Base-by-base conservation (phyloP, 1,284 basidiomycete species). In the Lignosus rhinocerotis region DNA sequence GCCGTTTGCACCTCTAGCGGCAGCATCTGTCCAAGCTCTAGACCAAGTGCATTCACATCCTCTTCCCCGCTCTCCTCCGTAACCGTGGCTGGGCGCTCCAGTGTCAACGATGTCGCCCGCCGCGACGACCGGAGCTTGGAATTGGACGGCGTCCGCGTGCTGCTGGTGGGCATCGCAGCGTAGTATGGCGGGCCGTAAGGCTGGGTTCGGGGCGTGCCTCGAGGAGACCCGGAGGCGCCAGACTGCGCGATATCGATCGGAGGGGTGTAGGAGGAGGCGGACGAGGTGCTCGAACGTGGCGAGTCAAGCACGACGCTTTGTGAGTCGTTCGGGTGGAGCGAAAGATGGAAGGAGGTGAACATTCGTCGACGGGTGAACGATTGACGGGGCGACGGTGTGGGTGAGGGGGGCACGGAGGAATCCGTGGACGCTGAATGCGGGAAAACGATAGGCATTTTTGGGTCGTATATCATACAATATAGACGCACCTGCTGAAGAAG, bases 121-220 rank as follows among this genome's bases (percentile, higher is more conserved):
- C 52, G 4, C 21, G 47, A 42, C 10, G 50, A 33, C 47, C 17
- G 12, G 44, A 21, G 7, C 19, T 45, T 17, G 51, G 33, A 4
- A 25, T 25, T 25, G 25, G 25, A 25, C 2, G 25, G 25, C 25
- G 25, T 25, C 8, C 53, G 34, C 16, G 11, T 25, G n/a, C 9
- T 12, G 34, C 17, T 77, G 77, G n/a, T 42, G 39, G 43, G 43
- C 70, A 72, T 73, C 1, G 66, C 61, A 8, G 72, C 76, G 55
- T 72, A 76, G 66, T 77, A 77, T 2, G 78, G 78, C 10, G 74
- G 69, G 5, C 73, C 73, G 46, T 79, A 79, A 5, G 78, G 78
- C 43, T 80, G 76, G 8, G 77, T 78, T 17, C 78, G 76, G 14
- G 68, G 59, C 39, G 61, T 55, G 32, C 25, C 45, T 25, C 57